These are phyloP conservation scores for Penicillium griseofulvum DNA, from an alignment of 2,329 filamentous ascomycete genomes.

Conservation along the genomic window DNA sequence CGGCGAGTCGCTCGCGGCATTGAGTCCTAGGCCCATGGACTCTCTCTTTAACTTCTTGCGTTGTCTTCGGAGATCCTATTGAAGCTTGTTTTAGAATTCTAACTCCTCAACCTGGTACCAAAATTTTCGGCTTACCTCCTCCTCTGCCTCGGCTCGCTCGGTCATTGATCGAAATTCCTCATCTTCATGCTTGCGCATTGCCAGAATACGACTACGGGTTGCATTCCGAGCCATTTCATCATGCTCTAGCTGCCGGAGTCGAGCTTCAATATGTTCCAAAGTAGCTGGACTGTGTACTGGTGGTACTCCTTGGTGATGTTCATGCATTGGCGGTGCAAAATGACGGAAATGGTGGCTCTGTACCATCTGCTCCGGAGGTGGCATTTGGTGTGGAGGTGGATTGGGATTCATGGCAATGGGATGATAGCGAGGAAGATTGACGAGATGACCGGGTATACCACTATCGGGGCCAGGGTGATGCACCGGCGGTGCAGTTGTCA, in stretches of 20 bases:
- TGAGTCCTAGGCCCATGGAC: slow-evolving; percentile 40
- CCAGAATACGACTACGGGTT: slow-evolving; percentile 36
- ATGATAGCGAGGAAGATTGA: slow-evolving; percentile 39
- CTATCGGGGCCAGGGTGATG: slow-evolving; percentile 33
- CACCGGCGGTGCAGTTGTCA: slow-evolving; percentile 40
- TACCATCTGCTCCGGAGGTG: slow-evolving; percentile 33
- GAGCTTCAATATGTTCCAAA: slow-evolving; percentile 40
- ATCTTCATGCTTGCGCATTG: slow-evolving; percentile 41
- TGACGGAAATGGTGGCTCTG: slow-evolving; percentile 35
- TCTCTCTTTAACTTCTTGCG: slow-evolving; percentile 41
- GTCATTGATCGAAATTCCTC: slow-evolving; percentile 43
- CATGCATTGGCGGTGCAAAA: slow-evolving; percentile 32
- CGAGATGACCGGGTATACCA: slow-evolving; percentile 31
- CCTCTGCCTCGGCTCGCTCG: slow-evolving; percentile 40
- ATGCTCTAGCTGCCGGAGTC: slow-evolving; percentile 40
- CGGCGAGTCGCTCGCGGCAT: slow-evolving; percentile 36
- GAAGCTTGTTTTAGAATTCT: background rate
- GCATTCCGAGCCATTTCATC: slow-evolving; percentile 41
- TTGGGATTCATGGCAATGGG: slow-evolving; percentile 43
- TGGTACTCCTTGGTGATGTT: slow-evolving; percentile 25
- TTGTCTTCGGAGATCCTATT: slow-evolving; percentile 40
- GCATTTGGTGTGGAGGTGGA: slow-evolving; percentile 32
- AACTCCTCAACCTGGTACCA: background rate
- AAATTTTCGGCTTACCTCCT: slow-evolving; percentile 35
- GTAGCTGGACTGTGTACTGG: slow-evolving; percentile 24